Conservation (phyloP, 768 basidiomycete species). For the Rhizopogon rudus region DNA sequence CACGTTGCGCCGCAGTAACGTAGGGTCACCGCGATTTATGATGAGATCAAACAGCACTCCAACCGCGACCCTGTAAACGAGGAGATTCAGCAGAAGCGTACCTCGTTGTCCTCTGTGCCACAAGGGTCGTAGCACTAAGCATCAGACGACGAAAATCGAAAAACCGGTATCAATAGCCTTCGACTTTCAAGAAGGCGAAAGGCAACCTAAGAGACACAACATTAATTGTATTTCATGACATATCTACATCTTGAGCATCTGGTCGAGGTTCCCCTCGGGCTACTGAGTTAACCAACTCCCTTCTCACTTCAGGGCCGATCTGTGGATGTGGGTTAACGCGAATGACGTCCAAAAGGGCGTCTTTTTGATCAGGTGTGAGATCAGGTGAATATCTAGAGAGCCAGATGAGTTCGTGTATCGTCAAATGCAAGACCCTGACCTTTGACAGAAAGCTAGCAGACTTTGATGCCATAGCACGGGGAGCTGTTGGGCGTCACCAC, state of each 20-base stretch:
- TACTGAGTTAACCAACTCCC: slow-evolving; percentile 86
- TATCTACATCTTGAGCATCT: slow-evolving; percentile 60
- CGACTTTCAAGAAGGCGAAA: too few species aligned
- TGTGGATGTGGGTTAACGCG: slow-evolving; percentile 81
- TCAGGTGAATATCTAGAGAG: slow-evolving; percentile 80
- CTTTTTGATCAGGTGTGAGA: slow-evolving; percentile 95
- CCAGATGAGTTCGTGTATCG: not conserved
- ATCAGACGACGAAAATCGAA: not conserved
- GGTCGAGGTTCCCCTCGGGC: slow-evolving; percentile 76
- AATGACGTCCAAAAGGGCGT: slow-evolving; percentile 91
- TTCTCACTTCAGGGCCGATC: slow-evolving; percentile 84
- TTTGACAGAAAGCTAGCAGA: slow-evolving; percentile 87
- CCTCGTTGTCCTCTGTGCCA: not conserved
- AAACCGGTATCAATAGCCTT: too few species aligned
- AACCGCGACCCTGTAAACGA: not conserved
- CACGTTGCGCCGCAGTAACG: not conserved
- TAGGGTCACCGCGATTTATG: not conserved
- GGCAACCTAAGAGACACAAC: not conserved
- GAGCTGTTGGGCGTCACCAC: slow-evolving; percentile 71
- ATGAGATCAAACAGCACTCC: not conserved
- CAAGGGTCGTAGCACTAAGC: not conserved
- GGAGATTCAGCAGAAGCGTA: not conserved
- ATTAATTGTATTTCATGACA: slow-evolving; percentile 35
- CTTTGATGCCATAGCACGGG: slow-evolving; percentile 99
- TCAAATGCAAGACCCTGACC: slow-evolving; percentile 43